Conservation (phyloP, 805 yeast species). For the Schizosaccharomyces pombe region ASM294v3 CU329670.1:4397001-4397500, state of each 20-base stretch:
- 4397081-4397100: conserved; percentile 77
- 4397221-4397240: neutral
- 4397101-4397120: conserved; percentile 75
- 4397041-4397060: conserved; percentile 56
- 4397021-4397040: conserved; percentile 57
- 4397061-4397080: conserved; percentile 81
- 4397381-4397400: conserved; percentile 63
- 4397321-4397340: conserved; percentile 46
- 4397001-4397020: conserved; percentile 81
- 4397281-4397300: neutral
- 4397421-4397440: neutral
- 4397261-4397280: conserved; percentile 7
- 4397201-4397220: neutral
- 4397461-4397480: neutral
- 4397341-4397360: conserved; percentile 71
- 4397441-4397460: neutral
- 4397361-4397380: conserved; percentile 74
- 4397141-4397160: conserved; percentile 67
- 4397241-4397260: conserved; percentile 3
- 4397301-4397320: neutral
- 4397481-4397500: neutral
- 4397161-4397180: conserved; percentile 22
- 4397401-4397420: conserved; percentile 44
- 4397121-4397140: conserved; percentile 87
- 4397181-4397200: neutral